Conservation (phyloP, 345 rosid species). For the Anastatica hierochuntica region DNA sequence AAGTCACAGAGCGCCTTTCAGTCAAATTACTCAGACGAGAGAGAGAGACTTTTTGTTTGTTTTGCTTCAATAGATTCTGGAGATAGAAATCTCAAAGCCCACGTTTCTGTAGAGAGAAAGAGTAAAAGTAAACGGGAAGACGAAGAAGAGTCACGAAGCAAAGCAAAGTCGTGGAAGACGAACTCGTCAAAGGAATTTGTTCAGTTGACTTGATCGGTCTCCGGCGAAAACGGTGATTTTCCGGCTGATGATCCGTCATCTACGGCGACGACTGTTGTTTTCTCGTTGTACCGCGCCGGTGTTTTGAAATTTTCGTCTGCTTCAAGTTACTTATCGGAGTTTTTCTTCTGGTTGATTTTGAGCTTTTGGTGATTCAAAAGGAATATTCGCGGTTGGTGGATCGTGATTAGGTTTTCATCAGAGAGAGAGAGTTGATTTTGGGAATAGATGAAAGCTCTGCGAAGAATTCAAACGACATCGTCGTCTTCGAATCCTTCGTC, state of each 20-base stretch:
- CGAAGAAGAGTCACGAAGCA: constrained; percentile 9
- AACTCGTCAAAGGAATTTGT: background rate
- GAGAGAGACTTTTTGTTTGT: background rate
- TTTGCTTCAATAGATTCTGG: constrained; percentile 7
- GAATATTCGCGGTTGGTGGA: constrained; percentile 8
- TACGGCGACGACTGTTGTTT: background rate
- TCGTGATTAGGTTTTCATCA: constrained; percentile 4
- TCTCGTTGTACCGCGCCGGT: too few relatives aligned
- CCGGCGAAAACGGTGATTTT: constrained; percentile 1
- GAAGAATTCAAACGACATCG: constrained; percentile 70
- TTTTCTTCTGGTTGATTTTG: too few relatives aligned
- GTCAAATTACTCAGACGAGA: too few relatives aligned
- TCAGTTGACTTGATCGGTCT: background rate
- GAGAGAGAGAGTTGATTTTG: background rate
- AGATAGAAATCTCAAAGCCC: background rate
- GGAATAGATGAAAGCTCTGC: constrained; percentile 76
- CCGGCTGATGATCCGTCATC: background rate
- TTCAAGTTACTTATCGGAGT: background rate
- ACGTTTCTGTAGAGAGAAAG: constrained; percentile 10
- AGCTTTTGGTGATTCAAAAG: too few relatives aligned
- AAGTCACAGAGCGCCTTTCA: too few relatives aligned
- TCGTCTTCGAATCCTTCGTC: constrained; percentile 51
- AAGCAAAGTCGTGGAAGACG: constrained; percentile 2
- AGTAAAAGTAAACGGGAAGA: constrained; percentile 16
- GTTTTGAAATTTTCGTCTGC: background rate